Evolutionary conservation across 2,329 filamentous ascomycete genomes (phyloP), one percentile per base, ranked within the genome.

Genomic region (Balansia obtecta): DNA sequence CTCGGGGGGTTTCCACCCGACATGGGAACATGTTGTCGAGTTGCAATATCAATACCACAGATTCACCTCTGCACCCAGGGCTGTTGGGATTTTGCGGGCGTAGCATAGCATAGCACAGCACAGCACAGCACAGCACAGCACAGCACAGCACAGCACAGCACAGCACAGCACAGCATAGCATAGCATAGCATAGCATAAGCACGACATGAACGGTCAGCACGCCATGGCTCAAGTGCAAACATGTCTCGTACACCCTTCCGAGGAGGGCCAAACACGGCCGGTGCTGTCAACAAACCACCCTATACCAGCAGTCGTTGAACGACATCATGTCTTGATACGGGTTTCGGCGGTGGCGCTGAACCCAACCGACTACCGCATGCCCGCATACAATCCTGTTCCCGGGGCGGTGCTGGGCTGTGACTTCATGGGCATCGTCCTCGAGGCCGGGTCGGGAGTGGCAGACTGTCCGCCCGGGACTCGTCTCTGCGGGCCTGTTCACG

Each of bases 361-460:
- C 43, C 63, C 57, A 1, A 57, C 43, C 13, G 61, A 65, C 49
- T 51, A 57, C 54, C 64, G 64, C 45, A 62, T 61, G 56, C 34
- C 55, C 1, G 52, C 38, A 1, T 37, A 60, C 33, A 58, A 57
- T 43, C 47, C 47, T 11, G 40, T 37, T 15, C 44, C 48, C 5
- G 55, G 54, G n/a, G 49, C 45, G 15, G 42, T 33, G 3, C 22
- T 49, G 1, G 60, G 60, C 1, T 60, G 57, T 43, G 61, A 64
- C 39, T 62, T 63, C 32, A 56, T 50, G 16, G 61, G 61, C 37
- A 48, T 53, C 6, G 52, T 58, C 30, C 51, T 56, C 2, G 41
- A 46, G 10, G 42, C 42, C 10, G 42, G 42, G 42, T 15, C 10
- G 9, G 4, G 5, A 15, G 42, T 27, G 11, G 22, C 4, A 5